Percentiles rank a stretch among this genome's conserved stretches.
Evolutionary conservation across 129 eudicot species (phyloP).

Genomic region (Centaurea solstitialis): DNA sequence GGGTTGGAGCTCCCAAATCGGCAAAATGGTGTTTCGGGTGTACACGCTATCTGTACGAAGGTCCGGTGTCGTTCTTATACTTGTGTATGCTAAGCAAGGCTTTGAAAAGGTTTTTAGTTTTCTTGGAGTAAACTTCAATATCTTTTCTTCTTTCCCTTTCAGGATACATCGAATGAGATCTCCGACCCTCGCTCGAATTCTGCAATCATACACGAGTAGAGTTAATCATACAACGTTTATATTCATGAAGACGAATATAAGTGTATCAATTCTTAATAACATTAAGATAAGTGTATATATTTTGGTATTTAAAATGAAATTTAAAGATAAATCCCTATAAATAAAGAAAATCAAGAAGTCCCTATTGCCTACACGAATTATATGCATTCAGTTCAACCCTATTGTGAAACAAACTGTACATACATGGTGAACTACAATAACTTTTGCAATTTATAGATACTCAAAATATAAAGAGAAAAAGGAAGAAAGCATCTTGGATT

Average conservation of each 20-base stretch:
- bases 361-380: too few relatives aligned
- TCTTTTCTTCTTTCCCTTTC: constrained; percentile 53
- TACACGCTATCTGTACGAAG: constrained; percentile 27
- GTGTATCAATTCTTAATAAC: too few relatives aligned
- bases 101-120: constrained; percentile 62
- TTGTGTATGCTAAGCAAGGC: constrained; percentile 60
- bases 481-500: not conserved
- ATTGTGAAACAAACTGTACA: too few relatives aligned
- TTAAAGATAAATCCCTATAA: not conserved
- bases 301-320: too few relatives aligned
- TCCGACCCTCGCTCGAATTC: constrained; percentile 43
- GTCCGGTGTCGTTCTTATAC: constrained; percentile 43
- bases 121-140: constrained; percentile 56
- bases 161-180: constrained; percentile 42
- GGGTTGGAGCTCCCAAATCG: not conserved
- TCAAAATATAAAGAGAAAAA: not conserved
- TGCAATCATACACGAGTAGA: constrained; percentile 10
- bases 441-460: not conserved
- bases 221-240: too few relatives aligned
- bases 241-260: too few relatives aligned
- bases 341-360: not conserved
- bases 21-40: constrained; percentile 3
- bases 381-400: too few relatives aligned
- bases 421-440: not conserved
- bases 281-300: too few relatives aligned